Conservation (phyloP, 495 filamentous ascomycete species). For the Podospora pseudopauciseta region DNA sequence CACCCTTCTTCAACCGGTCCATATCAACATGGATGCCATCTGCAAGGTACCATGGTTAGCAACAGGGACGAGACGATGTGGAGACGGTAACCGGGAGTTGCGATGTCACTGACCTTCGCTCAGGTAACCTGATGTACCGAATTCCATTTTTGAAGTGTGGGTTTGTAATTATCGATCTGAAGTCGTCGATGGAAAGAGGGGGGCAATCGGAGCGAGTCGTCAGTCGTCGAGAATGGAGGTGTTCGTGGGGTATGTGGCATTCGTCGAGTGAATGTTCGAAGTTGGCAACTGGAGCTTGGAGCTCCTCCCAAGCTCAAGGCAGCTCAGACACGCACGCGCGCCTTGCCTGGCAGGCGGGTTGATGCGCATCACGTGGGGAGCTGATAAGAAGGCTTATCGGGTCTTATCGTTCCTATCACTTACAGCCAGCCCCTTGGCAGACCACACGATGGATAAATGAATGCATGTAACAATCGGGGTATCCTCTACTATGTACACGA, state of each 20-base stretch:
- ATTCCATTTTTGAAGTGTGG: constrained; percentile 46
- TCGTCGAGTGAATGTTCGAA: constrained; percentile 19
- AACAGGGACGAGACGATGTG: constrained; percentile 7
- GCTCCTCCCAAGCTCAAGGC: constrained; percentile 45
- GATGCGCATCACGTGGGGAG: constrained; percentile 26
- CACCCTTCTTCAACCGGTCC: constrained; percentile 63
- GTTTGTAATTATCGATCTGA: constrained; percentile 14
- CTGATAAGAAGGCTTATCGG: constrained; percentile 14
- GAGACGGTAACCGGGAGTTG: constrained; percentile 10
- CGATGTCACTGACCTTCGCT: constrained; percentile 58
- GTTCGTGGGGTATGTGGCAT: constrained; percentile 14
- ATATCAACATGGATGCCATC: constrained; percentile 99
- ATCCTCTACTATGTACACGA: not conserved
- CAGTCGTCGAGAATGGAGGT: constrained; percentile 1
- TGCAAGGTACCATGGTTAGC: constrained; percentile 39
- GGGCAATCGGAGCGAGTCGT: not conserved
- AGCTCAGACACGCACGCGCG: constrained; percentile 43
- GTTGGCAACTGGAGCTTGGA: constrained; percentile 24
- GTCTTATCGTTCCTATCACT: constrained; percentile 16
- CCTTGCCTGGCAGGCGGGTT: constrained; percentile 15
- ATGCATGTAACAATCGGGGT: not conserved
- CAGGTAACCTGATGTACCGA: constrained; percentile 63
- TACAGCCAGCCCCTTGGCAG: not conserved
- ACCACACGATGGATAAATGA: not conserved
- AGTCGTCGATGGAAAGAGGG: not conserved